A percentile compares a stretch with the other conserved stretches of the same genome.
These are phyloP conservation scores for Apophysomyces ossiformis DNA, from an alignment of 371 early-diverging fungal genomes.

Conservation along the genomic window DNA sequence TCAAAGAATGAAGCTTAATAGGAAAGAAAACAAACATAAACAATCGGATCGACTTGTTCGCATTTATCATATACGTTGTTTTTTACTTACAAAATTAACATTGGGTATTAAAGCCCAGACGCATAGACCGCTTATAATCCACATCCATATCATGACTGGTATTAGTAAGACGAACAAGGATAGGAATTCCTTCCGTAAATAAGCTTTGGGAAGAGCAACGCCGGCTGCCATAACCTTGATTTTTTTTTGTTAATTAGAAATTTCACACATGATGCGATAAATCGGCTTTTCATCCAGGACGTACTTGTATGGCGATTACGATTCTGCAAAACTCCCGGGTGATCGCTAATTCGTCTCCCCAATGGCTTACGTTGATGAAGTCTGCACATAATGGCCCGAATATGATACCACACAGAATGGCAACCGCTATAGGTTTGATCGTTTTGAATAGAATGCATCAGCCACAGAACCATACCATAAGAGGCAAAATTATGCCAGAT, in stretches of 20 bases:
- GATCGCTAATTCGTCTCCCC: constrained; percentile 33
- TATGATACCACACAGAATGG: constrained; percentile 80
- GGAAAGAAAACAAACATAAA: background rate
- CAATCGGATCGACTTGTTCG: no score
- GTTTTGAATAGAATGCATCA: background rate
- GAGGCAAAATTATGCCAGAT: constrained; percentile 2
- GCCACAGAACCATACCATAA: background rate
- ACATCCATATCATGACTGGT: constrained; percentile 78
- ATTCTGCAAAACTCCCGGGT: constrained; percentile 64
- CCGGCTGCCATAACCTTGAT: constrained; percentile 24
- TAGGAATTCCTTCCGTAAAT: constrained; percentile 54
- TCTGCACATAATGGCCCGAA: constrained; percentile 66
- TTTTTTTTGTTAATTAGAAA: background rate
- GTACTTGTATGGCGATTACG: constrained; percentile 73
- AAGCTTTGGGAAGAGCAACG: constrained; percentile 63
- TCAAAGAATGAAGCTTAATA: constrained; percentile 39
- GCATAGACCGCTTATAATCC: constrained; percentile 22
- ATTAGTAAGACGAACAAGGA: constrained; percentile 71
- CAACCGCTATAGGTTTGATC: constrained; percentile 55
- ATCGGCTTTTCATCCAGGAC: background rate
- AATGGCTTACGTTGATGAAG: constrained; percentile 21
- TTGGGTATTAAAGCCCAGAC: constrained; percentile 26
- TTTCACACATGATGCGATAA: background rate
- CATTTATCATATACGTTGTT: no score
- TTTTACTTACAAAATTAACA: constrained; percentile 26